Percentiles rank a stretch among this genome's conserved stretches.
phyloP scores from a whole-genome alignment of 2,329 filamentous ascomycete species.

The Xylariales sp. region DNA sequence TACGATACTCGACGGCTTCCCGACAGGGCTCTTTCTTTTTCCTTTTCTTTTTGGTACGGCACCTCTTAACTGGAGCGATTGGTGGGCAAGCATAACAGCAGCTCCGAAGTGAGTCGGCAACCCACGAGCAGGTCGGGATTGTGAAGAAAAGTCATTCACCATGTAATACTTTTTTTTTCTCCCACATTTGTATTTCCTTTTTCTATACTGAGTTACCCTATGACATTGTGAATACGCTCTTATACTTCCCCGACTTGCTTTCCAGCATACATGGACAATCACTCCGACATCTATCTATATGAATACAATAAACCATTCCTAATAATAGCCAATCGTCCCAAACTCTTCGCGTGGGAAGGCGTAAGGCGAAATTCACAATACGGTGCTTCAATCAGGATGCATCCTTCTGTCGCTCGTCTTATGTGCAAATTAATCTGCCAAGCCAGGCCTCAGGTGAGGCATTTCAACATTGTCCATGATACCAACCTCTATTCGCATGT shows the following conservation, averaged over 20 bases:
- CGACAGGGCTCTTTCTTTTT: slow-evolving; percentile 18
- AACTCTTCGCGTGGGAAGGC: too few species aligned
- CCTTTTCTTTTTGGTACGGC: slow-evolving; percentile 7
- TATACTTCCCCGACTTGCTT: background rate
- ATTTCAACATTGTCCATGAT: too few species aligned
- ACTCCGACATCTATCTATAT: too few species aligned
- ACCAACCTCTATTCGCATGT: too few species aligned
- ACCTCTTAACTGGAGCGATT: slow-evolving; percentile 12
- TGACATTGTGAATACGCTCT: slow-evolving; percentile 9
- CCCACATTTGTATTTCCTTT: slow-evolving; percentile 31
- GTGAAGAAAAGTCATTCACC: slow-evolving; percentile 28
- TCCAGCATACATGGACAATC: too few species aligned
- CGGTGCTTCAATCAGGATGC: too few species aligned
- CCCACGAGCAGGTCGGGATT: slow-evolving; percentile 19
- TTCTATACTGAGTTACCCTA: slow-evolving; percentile 21
- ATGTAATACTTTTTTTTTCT: slow-evolving; percentile 46
- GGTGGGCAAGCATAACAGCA: background rate
- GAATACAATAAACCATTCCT: too few species aligned
- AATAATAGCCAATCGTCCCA: too few species aligned
- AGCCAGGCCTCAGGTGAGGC: too few species aligned
- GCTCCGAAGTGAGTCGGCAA: slow-evolving; percentile 22
- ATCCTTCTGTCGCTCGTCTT: too few species aligned
- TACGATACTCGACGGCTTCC: slow-evolving; percentile 29
- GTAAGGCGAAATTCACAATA: too few species aligned
- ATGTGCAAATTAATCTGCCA: too few species aligned